These are phyloP conservation scores for Puccinia hordei DNA, from an alignment of 1,284 basidiomycete species.

Conservation along the genomic window DNA sequence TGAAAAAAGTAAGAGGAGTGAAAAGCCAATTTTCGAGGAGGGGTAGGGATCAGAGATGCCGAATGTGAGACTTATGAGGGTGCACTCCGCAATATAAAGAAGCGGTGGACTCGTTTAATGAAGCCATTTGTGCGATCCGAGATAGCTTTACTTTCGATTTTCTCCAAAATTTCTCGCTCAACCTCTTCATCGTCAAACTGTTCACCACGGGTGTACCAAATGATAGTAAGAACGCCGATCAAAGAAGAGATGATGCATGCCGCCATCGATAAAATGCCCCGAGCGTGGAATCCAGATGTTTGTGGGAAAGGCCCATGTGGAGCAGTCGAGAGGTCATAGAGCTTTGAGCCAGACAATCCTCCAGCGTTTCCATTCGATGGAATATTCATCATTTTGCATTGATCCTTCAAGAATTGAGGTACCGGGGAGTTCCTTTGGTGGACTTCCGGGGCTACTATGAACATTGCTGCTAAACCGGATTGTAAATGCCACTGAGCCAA, in stretches of 20 bases:
- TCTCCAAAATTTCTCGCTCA: constrained; percentile 54
- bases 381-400: constrained; percentile 21
- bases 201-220: constrained; percentile 69
- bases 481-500: constrained; percentile 68
- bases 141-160: constrained; percentile 41
- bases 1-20: not conserved
- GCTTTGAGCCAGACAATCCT: constrained; percentile 10
- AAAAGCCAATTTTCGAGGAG: not conserved
- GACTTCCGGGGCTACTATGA: constrained; percentile 72
- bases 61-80: not conserved
- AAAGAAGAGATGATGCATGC: constrained; percentile 81
- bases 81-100: not conserved
- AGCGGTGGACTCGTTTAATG: not conserved
- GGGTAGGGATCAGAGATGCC: not conserved
- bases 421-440: constrained; percentile 39
- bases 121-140: not conserved
- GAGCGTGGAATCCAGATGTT: constrained; percentile 30
- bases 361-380: constrained; percentile 38
- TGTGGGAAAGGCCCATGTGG: constrained; percentile 42
- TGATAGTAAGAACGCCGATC: constrained; percentile 75
- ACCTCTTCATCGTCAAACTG: constrained; percentile 57
- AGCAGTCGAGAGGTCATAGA: constrained; percentile 38
- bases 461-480: constrained; percentile 71
- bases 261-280: constrained; percentile 73
- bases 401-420: constrained; percentile 50